These are phyloP conservation scores for Athelia psychrophila DNA, from an alignment of 1,284 basidiomycete genomes.

Conservation along the genomic window DNA sequence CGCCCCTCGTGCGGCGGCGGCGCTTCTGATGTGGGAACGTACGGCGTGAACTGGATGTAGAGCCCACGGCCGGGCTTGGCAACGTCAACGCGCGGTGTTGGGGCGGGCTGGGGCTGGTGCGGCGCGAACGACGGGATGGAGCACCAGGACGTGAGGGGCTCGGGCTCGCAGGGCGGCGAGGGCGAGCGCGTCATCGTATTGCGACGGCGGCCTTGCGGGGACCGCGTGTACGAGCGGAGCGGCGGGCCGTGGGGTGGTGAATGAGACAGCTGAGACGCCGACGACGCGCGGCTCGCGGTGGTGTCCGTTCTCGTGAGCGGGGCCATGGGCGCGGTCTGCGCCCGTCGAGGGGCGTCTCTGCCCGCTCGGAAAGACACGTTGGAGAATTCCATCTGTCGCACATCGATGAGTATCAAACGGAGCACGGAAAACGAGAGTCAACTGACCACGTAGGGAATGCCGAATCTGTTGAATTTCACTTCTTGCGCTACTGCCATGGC, in stretches of 20 bases:
- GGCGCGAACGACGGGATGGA: neutral
- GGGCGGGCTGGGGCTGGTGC: slow-evolving; percentile 18
- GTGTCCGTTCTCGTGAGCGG: neutral
- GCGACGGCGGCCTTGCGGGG: neutral
- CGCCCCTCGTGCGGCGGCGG: slow-evolving; percentile 2
- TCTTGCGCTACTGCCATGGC: slow-evolving; percentile 17
- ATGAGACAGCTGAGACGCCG: neutral
- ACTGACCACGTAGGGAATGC: slow-evolving; percentile 32
- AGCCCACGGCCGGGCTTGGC: slow-evolving; percentile 21
- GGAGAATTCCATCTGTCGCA: slow-evolving; percentile 37
- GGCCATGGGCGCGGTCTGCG: slow-evolving; percentile 7
- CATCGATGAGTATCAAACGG: slow-evolving; percentile 10
- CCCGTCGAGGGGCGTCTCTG: slow-evolving; percentile 9
- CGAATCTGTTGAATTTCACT: slow-evolving; percentile 39
- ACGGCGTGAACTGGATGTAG: slow-evolving; percentile 32
- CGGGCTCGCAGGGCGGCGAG: neutral
- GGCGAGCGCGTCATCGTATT: neutral
- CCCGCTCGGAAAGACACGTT: slow-evolving; percentile 33
- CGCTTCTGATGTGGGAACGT: slow-evolving; percentile 15
- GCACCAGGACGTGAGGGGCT: neutral
- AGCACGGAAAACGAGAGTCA: neutral
- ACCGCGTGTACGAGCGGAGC: neutral
- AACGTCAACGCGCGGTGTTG: slow-evolving; percentile 8
- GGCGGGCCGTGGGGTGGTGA: neutral
- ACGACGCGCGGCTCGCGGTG: neutral